Evolutionary conservation across 176 grass and related monocot species (phyloP).

Genomic region (Phoenix dactylifera): DNA sequence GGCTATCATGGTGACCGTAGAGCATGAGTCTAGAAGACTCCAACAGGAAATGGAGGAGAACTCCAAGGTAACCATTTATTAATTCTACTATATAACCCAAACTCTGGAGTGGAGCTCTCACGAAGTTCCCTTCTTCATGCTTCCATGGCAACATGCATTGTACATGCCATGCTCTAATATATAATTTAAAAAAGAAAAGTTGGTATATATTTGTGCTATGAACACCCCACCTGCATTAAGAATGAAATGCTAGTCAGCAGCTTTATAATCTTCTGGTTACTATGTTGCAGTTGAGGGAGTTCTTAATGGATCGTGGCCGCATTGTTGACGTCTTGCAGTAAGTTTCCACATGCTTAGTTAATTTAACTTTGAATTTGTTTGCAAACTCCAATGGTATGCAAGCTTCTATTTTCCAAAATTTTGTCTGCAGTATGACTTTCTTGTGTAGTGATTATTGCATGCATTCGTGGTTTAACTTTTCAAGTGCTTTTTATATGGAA

Average conservation of each 20-base stretch:
- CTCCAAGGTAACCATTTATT: slow-evolving; percentile 40
- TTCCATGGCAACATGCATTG: too few relatives aligned
- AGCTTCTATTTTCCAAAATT: not conserved
- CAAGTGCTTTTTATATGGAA: too few relatives aligned
- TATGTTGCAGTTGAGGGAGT: slow-evolving; percentile 40
- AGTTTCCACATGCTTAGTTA: slow-evolving; percentile 13
- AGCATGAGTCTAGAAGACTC: slow-evolving; percentile 35
- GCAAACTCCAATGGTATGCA: not conserved
- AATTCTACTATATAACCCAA: too few relatives aligned
- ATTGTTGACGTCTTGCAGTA: slow-evolving; percentile 52
- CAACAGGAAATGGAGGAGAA: slow-evolving; percentile 39
- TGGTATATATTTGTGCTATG: too few relatives aligned
- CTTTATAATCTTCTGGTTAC: not conserved
- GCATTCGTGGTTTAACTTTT: too few relatives aligned
- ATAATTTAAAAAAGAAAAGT: too few relatives aligned
- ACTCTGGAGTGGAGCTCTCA: too few relatives aligned
- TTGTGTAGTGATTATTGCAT: too few relatives aligned
- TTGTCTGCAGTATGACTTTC: not conserved
- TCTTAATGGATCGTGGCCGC: slow-evolving; percentile 37
- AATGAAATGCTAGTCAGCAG: slow-evolving; percentile 5
- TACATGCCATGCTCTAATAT: too few relatives aligned
- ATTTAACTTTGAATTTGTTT: too few relatives aligned
- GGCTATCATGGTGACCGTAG: slow-evolving; percentile 28
- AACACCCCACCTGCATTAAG: not conserved
- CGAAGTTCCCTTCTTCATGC: too few relatives aligned